Base-by-base conservation (phyloP, 208 protist genomes). In the Trypanosoma melophagium region DNA sequence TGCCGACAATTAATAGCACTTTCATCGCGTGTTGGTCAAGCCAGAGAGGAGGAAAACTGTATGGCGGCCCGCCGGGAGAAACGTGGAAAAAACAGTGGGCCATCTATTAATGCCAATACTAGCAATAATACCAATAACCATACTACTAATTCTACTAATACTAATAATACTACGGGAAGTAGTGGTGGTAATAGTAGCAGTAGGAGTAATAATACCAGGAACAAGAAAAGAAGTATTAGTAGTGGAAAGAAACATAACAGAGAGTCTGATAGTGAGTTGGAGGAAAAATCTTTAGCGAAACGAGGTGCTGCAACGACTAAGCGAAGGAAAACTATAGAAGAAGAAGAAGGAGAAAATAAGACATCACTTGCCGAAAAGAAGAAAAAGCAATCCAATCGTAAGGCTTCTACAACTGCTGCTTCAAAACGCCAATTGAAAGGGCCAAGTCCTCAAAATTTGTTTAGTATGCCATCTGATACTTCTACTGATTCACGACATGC, bases 21-120 rank as follows among this genome's bases (percentile, higher is more conserved):
- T 17, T 81, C 81, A 0, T 73, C 76, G 31, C 68, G 77, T 38
- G 81, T 90, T 60, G 70, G 76, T 16, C 58, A 82, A 31, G 75
- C 73, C 10, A 55, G 60, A 16, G 81, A 86, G 69, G 56, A 66
- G 31, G 66, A 77, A 53, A 60, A 57, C 50, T 77, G 76, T 52
- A 59, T 62, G 28, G n/a, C 40, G 0, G 22, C 60, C 4, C 57
- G 44, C 7, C 21, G 38, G 0, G 57, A 68, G 17, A 31, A 1
- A 19, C 5, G 1, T 19, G 22, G 38, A 2, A 67, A 61, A 47
- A 28, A 78, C 69, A 60, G 3, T 35, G 28, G 5, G 5, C 28
- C 1, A 35, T 7, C 28, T 5, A 1, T 35, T 5, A 1, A 35
- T 35, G 5, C 28, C 1, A 35, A 35, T 35, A 35, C 60, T 69